A percentile compares a stretch with the other conserved stretches of the same genome.
These are phyloP conservation scores for Aaosphaeria pasadenensis DNA, from an alignment of 2,329 filamentous ascomycete genomes.

Conservation along the genomic window DNA sequence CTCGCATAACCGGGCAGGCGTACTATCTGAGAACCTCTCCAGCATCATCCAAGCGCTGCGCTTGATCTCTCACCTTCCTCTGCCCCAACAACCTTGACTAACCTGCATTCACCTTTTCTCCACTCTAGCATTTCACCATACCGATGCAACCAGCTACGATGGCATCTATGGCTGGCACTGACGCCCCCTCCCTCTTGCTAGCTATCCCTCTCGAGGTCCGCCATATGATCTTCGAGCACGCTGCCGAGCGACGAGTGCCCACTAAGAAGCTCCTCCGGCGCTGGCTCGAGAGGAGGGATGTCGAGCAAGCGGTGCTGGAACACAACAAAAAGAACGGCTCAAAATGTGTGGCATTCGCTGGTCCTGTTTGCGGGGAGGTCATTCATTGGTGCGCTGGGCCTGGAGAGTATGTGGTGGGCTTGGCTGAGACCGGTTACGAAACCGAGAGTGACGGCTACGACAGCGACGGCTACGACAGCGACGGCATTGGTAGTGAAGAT, in stretches of 20 bases:
- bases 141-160: no score
- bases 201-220: slow-evolving; percentile 31
- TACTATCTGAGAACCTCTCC: no score
- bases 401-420: no score
- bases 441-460: background rate
- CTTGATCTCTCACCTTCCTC: no score
- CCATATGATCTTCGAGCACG: slow-evolving; percentile 23
- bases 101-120: no score
- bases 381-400: no score
- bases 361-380: no score
- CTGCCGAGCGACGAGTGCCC: slow-evolving; percentile 11
- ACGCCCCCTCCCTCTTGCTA: slow-evolving; percentile 8
- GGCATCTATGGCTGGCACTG: background rate
- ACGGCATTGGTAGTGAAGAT: slow-evolving; percentile 4
- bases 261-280: slow-evolving; percentile 25
- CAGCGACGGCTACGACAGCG: slow-evolving; percentile 2
- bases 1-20: no score
- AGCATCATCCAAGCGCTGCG: no score
- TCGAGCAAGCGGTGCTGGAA: slow-evolving; percentile 14
- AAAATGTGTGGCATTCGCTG: background rate
- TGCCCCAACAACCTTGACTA: no score
- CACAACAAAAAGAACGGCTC: background rate
- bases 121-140: no score
- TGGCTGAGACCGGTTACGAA: no score
- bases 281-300: slow-evolving; percentile 36